Percentiles rank a stretch among this genome's conserved stretches.
Conservation (phyloP, 1,139 yeast genomes). For the Scheffersomyces stambukii region DNA sequence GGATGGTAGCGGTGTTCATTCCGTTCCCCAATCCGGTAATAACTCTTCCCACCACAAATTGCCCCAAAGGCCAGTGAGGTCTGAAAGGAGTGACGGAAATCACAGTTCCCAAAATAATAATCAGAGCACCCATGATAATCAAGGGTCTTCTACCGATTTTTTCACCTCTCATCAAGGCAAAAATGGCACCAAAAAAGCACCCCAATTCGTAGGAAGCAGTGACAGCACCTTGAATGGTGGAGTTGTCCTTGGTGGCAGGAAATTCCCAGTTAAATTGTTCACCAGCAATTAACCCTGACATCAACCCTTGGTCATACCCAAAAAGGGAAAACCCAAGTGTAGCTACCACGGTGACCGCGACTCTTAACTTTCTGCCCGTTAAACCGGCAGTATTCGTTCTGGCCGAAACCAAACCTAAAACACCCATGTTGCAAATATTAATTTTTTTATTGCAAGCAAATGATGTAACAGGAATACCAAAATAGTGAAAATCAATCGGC, state of each 20-base stretch:
- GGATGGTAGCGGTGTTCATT: conserved; percentile 72
- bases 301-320: conserved; percentile 80
- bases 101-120: conserved; percentile 61
- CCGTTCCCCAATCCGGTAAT: conserved; percentile 81
- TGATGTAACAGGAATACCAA: no score
- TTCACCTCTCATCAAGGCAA: conserved; percentile 63
- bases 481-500: no score
- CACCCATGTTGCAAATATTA: conserved; percentile 5
- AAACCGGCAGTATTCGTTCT: conserved; percentile 47
- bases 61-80: conserved; percentile 51
- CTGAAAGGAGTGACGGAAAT: conserved; percentile 59
- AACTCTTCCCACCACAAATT: conserved; percentile 70
- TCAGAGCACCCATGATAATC: conserved; percentile 53
- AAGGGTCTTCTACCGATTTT: conserved; percentile 62
- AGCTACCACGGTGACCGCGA: conserved; percentile 51
- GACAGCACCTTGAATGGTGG: conserved; percentile 62
- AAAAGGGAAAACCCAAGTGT: conserved; percentile 65
- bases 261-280: conserved; percentile 53
- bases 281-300: conserved; percentile 69
- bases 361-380: conserved; percentile 40
- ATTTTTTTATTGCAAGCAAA: no score
- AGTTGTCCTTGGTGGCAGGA: conserved; percentile 42
- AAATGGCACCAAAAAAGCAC: conserved; percentile 69
- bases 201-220: conserved; percentile 74
- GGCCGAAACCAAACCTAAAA: conserved; percentile 10